Evolutionary conservation across 1,284 basidiomycete species (phyloP).

Genomic region (Sphaerobolus stellatus): DNA sequence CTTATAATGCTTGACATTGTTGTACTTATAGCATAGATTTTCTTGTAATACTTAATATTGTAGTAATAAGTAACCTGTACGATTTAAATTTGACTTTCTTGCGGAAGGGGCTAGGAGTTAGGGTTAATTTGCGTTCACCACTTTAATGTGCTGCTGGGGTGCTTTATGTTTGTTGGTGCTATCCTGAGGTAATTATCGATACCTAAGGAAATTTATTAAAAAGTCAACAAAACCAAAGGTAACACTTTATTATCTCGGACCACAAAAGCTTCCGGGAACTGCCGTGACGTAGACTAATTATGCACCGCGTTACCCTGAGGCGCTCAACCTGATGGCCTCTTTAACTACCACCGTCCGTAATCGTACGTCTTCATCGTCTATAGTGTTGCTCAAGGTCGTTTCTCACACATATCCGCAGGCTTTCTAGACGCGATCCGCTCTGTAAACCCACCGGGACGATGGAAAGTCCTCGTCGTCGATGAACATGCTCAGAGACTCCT

Average conservation of each 20-base stretch:
- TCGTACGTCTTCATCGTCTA: slow-evolving; percentile 41
- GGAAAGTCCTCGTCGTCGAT: slow-evolving; percentile 98
- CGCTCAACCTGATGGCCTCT: slow-evolving; percentile 46
- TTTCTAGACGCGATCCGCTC: slow-evolving; percentile 80
- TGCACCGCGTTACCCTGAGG: not conserved
- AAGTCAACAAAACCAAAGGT: not conserved
- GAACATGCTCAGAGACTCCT: slow-evolving; percentile 86
- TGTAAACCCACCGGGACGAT: slow-evolving; percentile 77
- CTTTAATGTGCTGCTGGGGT: too few relatives aligned
- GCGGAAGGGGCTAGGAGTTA: too few relatives aligned
- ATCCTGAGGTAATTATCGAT: not conserved
- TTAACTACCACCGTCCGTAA: slow-evolving; percentile 51
- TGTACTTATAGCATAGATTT: too few relatives aligned
- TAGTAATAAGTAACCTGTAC: too few relatives aligned
- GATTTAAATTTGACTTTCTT: too few relatives aligned
- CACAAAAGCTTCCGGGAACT: too few relatives aligned
- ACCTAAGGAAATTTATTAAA: not conserved
- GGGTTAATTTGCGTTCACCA: too few relatives aligned
- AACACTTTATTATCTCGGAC: not conserved
- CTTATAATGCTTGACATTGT: too few relatives aligned
- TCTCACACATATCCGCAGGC: slow-evolving; percentile 41
- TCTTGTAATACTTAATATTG: too few relatives aligned
- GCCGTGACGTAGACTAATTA: too few relatives aligned
- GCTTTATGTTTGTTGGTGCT: not conserved
- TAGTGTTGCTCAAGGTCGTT: not conserved